Conservation (phyloP, 129 eudicot genomes). For the Daucus carota region DH1_v3.0 NC_030383.2:11668501-11669000, state of each 20-base stretch:
- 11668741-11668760: not conserved
- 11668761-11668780: not conserved
- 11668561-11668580: not conserved
- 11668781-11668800: not conserved
- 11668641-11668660: not conserved
- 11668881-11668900: not conserved
- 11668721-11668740: not conserved
- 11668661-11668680: not conserved
- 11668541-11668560: not conserved
- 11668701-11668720: not conserved
- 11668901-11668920: not conserved
- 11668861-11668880: not conserved
- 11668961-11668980: not conserved
- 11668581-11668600: not conserved
- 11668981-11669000: not conserved
- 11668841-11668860: not conserved
- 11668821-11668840: not conserved
- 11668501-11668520: not conserved
- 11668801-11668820: not conserved
- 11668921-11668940: not conserved
- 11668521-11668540: not conserved
- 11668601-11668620: not conserved
- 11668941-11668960: not conserved
- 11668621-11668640: not conserved
- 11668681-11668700: not conserved